Evolutionary conservation across 2,329 filamentous ascomycete genomes (phyloP).

Genomic region (Trichoderma koningiopsis): DNA sequence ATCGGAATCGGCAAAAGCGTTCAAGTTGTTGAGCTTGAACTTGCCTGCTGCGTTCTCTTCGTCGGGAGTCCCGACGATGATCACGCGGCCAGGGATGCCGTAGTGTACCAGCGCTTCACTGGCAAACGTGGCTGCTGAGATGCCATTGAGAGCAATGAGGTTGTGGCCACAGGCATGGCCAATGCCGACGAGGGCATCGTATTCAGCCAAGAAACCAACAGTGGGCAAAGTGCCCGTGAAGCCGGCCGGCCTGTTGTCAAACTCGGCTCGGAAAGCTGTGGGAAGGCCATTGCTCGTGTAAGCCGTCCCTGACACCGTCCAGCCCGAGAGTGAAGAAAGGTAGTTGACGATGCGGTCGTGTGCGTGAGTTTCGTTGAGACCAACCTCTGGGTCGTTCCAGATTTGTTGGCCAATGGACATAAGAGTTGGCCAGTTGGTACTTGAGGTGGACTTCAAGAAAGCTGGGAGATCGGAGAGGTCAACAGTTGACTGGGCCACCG

Average conservation of each 20-base stretch:
- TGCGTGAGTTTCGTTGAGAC: constrained; percentile 27
- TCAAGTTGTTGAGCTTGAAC: constrained; percentile 27
- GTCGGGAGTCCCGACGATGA: constrained; percentile 26
- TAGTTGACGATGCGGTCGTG: constrained; percentile 29
- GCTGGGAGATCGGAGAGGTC: constrained; percentile 6
- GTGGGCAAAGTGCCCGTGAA: constrained; percentile 20
- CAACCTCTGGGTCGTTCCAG: constrained; percentile 28
- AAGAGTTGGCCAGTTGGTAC: constrained; percentile 24
- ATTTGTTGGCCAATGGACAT: constrained; percentile 27
- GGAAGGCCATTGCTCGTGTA: constrained; percentile 15
- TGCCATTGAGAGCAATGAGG: constrained; percentile 28
- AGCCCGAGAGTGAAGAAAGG: constrained; percentile 24
- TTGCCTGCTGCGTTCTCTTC: constrained; percentile 30
- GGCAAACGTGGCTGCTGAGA: constrained; percentile 25
- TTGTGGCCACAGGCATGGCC: constrained; percentile 30
- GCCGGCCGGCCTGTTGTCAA: constrained; percentile 23
- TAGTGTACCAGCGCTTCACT: constrained; percentile 27
- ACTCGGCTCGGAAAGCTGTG: constrained; percentile 27
- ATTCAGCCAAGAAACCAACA: constrained; percentile 29
- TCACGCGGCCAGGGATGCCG: constrained; percentile 26
- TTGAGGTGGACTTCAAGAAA: constrained; percentile 22
- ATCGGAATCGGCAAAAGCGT: constrained; percentile 26
- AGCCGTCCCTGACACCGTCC: constrained; percentile 23
- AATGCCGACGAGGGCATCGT: constrained; percentile 27
- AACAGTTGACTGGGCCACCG: constrained; percentile 4